Conservation (phyloP, 2,329 filamentous ascomycete species). For the Colletotrichum kahawae region DNA sequence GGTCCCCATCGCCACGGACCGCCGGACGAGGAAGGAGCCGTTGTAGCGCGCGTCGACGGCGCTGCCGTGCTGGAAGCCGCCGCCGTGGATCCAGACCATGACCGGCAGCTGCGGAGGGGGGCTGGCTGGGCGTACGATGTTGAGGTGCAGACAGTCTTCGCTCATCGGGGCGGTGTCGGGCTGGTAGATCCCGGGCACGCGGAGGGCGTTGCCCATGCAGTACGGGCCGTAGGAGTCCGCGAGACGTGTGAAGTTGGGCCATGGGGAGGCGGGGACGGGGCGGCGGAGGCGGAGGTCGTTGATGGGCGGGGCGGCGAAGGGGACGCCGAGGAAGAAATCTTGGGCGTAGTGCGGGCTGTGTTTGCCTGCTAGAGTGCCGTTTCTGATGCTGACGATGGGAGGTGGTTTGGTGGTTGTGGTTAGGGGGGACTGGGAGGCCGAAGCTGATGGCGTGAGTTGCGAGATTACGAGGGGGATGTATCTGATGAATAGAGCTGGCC, state of each 20-base stretch:
- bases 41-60: slow-evolving; percentile 59
- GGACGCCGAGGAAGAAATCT: slow-evolving; percentile 53
- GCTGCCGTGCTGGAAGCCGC: slow-evolving; percentile 44
- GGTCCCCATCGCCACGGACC: slow-evolving; percentile 45
- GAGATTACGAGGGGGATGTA: not conserved
- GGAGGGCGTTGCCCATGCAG: slow-evolving; percentile 30
- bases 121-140: slow-evolving; percentile 25
- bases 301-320: slow-evolving; percentile 42
- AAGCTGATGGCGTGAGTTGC: not conserved
- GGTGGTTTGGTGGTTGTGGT: not conserved
- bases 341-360: not conserved
- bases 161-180: not conserved
- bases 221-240: slow-evolving; percentile 48
- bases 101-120: slow-evolving; percentile 25
- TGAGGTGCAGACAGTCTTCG: slow-evolving; percentile 32
- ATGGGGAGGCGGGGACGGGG: not conserved
- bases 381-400: not conserved
- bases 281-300: not conserved
- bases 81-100: slow-evolving; percentile 37
- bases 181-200: not conserved
- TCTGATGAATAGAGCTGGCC: not conserved
- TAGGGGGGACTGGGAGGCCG: not conserved
- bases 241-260: slow-evolving; percentile 21
- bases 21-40: slow-evolving; percentile 60
- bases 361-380: not conserved